Evolutionary conservation across 2,329 filamentous ascomycete species (phyloP).

Genomic region (Penicillium sp.): DNA sequence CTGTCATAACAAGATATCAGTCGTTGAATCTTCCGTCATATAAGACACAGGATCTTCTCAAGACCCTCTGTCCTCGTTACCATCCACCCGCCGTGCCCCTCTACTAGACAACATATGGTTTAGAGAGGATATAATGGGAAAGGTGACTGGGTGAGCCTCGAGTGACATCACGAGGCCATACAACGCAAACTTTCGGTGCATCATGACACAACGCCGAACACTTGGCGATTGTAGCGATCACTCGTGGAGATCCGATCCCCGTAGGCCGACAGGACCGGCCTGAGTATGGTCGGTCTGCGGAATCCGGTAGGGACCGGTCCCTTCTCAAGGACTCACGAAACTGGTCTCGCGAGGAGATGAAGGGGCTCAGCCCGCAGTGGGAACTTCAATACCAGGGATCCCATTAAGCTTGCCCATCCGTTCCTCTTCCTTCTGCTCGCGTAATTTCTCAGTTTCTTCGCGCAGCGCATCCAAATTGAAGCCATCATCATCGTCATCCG

Average conservation of each 20-base stretch:
- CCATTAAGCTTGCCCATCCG: constrained; percentile 43
- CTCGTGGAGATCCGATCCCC: constrained; percentile 26
- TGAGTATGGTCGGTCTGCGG: constrained; percentile 4
- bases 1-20: constrained; percentile 31
- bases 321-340: constrained; percentile 28
- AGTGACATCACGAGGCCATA: constrained; percentile 21
- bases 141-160: constrained; percentile 25
- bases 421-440: constrained; percentile 76
- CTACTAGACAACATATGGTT: constrained; percentile 1
- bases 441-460: constrained; percentile 76
- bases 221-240: constrained; percentile 23
- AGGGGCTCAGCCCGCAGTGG: constrained; percentile 28
- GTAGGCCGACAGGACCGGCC: constrained; percentile 10
- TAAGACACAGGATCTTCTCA: constrained; percentile 27
- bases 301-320: constrained; percentile 15
- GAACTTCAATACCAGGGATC: constrained; percentile 26
- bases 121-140: constrained; percentile 3
- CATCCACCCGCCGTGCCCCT: constrained; percentile 14
- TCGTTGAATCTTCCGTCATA: constrained; percentile 28
- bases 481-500: constrained; percentile 46
- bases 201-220: constrained; percentile 1
- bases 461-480: constrained; percentile 85
- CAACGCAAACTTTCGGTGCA: constrained; percentile 10
- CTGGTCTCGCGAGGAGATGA: constrained; percentile 19
- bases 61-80: constrained; percentile 23